phyloP scores from a whole-genome alignment of 306 rosid genomes.

The Begonia loranthoides region DNA sequence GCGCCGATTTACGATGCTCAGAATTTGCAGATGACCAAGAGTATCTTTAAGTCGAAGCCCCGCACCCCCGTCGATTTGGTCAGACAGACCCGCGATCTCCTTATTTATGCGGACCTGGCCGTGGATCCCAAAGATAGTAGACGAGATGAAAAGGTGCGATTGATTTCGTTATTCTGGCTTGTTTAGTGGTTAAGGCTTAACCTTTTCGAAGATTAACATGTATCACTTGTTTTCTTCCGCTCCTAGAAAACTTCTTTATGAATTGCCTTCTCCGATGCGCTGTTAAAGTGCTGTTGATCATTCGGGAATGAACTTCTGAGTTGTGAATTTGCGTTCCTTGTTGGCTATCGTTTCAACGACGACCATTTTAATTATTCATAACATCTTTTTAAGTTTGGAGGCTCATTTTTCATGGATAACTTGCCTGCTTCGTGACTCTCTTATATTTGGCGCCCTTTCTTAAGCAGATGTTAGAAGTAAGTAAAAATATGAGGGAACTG shows the following conservation, averaged over 20 bases:
- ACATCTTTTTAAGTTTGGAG: no score
- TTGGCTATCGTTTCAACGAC: no score
- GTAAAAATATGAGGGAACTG: constrained; percentile 72
- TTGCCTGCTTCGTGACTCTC: no score
- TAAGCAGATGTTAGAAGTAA: constrained; percentile 58
- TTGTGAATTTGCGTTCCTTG: no score
- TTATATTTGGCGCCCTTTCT: background rate
- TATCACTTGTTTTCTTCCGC: no score
- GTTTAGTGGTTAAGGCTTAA: background rate
- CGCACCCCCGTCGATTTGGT: constrained; percentile 77
- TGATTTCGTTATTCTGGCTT: background rate
- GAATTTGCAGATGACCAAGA: constrained; percentile 39
- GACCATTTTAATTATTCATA: no score
- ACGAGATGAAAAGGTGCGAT: constrained; percentile 78
- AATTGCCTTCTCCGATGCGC: no score
- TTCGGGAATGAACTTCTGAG: no score
- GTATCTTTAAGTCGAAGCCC: constrained; percentile 89
- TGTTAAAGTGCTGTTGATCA: no score
- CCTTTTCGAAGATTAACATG: background rate
- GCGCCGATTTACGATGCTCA: background rate
- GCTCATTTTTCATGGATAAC: no score
- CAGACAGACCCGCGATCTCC: constrained; percentile 87
- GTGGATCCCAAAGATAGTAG: constrained; percentile 57
- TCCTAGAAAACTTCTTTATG: no score
- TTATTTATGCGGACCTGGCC: constrained; percentile 31